phyloP scores from a whole-genome alignment of 768 basidiomycete genomes.

The Macrolepiota albuminosa region DNA sequence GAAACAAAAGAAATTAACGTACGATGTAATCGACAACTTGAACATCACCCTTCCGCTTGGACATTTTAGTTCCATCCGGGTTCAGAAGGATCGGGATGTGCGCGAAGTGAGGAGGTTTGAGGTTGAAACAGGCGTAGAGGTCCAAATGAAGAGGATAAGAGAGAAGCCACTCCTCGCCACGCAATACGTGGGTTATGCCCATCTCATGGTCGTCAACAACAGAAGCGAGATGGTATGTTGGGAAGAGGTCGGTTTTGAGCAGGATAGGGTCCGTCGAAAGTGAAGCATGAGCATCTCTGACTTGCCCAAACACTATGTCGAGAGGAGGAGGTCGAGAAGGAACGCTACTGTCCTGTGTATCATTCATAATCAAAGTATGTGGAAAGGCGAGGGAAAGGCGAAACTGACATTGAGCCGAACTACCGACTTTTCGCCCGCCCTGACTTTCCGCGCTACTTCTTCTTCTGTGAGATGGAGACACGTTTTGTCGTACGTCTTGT shows the following conservation, averaged over 20 bases:
- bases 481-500: slow-evolving; percentile 80
- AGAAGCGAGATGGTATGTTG: slow-evolving; percentile 94
- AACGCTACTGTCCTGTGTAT: slow-evolving; percentile 50
- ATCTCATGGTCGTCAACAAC: slow-evolving; percentile 96
- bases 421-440: slow-evolving; percentile 72
- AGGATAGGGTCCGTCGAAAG: slow-evolving; percentile 87
- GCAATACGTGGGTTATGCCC: slow-evolving; percentile 92
- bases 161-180: slow-evolving; percentile 98
- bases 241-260: slow-evolving; percentile 88
- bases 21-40: slow-evolving; percentile 85
- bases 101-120: slow-evolving; percentile 75
- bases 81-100: slow-evolving; percentile 92
- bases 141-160: slow-evolving; percentile 90
- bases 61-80: slow-evolving; percentile 89
- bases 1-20: slow-evolving; percentile 16
- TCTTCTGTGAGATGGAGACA: slow-evolving; percentile 87
- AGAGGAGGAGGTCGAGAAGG: slow-evolving; percentile 44
- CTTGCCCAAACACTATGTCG: slow-evolving; percentile 74
- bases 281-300: slow-evolving; percentile 73
- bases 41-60: slow-evolving; percentile 89
- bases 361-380: neutral
- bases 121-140: slow-evolving; percentile 73
- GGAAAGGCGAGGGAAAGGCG: neutral
- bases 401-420: slow-evolving; percentile 81
- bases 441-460: slow-evolving; percentile 70